Base-by-base conservation (phyloP, 345 rosid genomes). In the Physaria fendleri region DNA sequence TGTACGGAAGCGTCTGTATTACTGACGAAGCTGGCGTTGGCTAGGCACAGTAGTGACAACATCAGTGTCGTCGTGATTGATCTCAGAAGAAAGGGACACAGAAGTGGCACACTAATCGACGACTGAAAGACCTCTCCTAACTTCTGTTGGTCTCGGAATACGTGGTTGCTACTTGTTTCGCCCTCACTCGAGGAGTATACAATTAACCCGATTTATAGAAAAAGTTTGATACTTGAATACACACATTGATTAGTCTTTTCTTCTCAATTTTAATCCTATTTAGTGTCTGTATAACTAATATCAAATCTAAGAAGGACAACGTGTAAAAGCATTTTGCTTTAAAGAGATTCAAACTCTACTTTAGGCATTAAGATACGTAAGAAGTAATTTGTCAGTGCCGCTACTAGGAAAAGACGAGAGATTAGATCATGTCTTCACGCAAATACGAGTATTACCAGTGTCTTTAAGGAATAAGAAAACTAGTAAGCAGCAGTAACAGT, bases 61-160 rank as follows among this genome's bases (percentile, higher is more conserved):
- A 84, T 92, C 7, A 92, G 95, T 58, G 93, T 85, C 3, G 82
- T 92, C 0, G 98, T 92, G 2, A 78, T 88, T 20, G 96, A 88
- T 78, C 71, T 92, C 74, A 79, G 81, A 64, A 82, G 66, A 44
- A 64, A 73, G 10, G 63, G 53, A 25, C 65, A 5, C 56, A 41
- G 41, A 8, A 12, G 1, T 29, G 66, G 56, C n/a, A 40, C 55
- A 39, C 71, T 69, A 41, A 5, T 46, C 13, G 5, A 49, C 15
- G 55, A 17, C 14, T 18, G 47, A 56, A 41, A 56, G 40, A 27
- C 33, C 2, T 5, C 4, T 14, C 54, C 56, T 37, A 9, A 55
- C 34, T 35, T 28, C 8, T 1, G 2, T 51, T 13, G 23, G n/a
- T 35, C 39, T 65, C 35, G 56, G 33, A 32, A 54, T 33, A 39